phyloP scores from a whole-genome alignment of 352 stramenopile species.

The Globisporangium rhizosaccharum region DNA sequence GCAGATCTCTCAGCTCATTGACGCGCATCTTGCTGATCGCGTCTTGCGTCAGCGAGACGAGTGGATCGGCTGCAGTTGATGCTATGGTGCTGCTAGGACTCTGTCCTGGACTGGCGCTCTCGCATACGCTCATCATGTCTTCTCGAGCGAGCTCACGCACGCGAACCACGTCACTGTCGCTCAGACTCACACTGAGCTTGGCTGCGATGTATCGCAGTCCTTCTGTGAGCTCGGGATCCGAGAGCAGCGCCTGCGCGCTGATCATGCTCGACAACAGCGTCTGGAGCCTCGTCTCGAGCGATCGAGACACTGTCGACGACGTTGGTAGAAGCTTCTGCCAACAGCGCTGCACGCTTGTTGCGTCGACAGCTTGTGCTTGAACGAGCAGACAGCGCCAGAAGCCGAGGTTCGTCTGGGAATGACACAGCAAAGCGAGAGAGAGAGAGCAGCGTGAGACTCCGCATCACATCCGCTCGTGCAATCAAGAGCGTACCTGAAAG shows the following conservation, averaged over 20 bases:
- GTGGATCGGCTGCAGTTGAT: constrained; percentile 8
- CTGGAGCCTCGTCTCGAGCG: background rate
- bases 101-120: background rate
- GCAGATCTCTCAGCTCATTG: constrained; percentile 30
- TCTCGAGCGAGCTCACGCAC: constrained; percentile 14
- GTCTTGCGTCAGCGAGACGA: constrained; percentile 17
- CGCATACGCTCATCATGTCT: background rate
- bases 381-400: constrained; percentile 59
- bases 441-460: too few relatives aligned
- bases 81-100: background rate
- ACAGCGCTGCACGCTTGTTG: constrained; percentile 16
- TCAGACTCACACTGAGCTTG: constrained; percentile 21
- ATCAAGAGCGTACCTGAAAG: constrained; percentile 41
- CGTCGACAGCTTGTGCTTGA: constrained; percentile 15
- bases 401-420: constrained; percentile 28
- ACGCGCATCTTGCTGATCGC: constrained; percentile 40
- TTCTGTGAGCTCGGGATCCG: constrained; percentile 34
- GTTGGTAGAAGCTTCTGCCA: constrained; percentile 24
- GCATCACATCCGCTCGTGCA: background rate
- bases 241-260: constrained; percentile 24
- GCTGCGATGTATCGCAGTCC: constrained; percentile 32
- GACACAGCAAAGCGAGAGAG: constrained; percentile 1
- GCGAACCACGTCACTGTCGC: constrained; percentile 2
- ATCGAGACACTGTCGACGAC: constrained; percentile 14
- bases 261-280: constrained; percentile 30